Evolutionary conservation across 2,329 filamentous ascomycete genomes (phyloP), one percentile per base, ranked within the genome.

Genomic region (Colletotrichum horii): DNA sequence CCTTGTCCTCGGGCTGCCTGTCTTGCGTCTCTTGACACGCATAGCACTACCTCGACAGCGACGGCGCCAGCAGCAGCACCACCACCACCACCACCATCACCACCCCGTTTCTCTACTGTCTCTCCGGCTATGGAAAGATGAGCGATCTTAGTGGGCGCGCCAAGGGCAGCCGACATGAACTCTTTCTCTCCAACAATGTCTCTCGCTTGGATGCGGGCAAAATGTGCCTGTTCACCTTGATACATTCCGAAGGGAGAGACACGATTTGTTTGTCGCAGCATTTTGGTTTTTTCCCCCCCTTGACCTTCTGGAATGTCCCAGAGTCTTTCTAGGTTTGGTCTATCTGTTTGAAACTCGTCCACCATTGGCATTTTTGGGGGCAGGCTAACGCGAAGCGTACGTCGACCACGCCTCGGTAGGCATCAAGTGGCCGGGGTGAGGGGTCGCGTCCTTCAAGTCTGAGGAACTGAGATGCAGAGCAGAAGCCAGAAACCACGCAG

Each of bases 241-340:
- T 8, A 30, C 56, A 19, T 38, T n/a, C 32, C 26, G 32, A 62
- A 28, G 38, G 62, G 69, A 64, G 43, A 48, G 32, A 73, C 38
- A 16, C 30, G 9, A 38, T 16, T 19, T 66, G 36, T 30, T 24
- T 22, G 15, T 36, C 22, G 43, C 9, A 22, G 30, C 58, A 34
- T 43, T 15, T 67, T 28, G 28, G n/a, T 14, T 55, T 56, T 43
- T 61, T 38, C 19, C 30, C 55, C 56, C 26, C 19, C 43, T 52
- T 66, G 15, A 43, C 52, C 32, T 69, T 76, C 64, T 69, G 70
- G 70, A 74, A 76, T 73, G 48, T 69, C 70, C 55, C 61, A 62
- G 61, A 66, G 38, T 34, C 38, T 32, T 19, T 62, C 70, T 69
- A 64, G 30, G 70, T 66, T 71, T 61, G 38, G 28, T 43, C 22